A percentile compares a stretch with the other conserved stretches of the same genome.
phyloP scores from a whole-genome alignment of 1,139 yeast genomes.

The Debaryomyces coudertii region DNA sequence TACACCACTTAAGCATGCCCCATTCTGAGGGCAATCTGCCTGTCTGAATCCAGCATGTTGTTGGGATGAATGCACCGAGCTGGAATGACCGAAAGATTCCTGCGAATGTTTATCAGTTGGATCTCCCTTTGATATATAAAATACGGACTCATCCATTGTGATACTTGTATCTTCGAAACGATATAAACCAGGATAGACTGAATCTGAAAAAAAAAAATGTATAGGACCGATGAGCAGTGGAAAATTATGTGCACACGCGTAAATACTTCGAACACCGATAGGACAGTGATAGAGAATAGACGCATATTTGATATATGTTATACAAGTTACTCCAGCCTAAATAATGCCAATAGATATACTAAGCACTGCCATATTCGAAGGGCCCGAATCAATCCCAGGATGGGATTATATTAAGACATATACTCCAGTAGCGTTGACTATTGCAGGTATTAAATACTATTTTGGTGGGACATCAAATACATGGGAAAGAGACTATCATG shows the following conservation, averaged over 20 bases:
- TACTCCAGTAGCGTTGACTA: slow-evolving; percentile 39
- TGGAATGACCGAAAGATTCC: slow-evolving; percentile 51
- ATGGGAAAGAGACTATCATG: slow-evolving; percentile 92
- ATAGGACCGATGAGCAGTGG: slow-evolving; percentile 8
- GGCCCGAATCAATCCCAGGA: slow-evolving; percentile 69
- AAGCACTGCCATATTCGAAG: slow-evolving; percentile 66
- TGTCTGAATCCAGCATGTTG: slow-evolving; percentile 56
- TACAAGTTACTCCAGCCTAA: neutral
- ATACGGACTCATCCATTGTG: slow-evolving; percentile 62
- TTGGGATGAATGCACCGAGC: slow-evolving; percentile 55
- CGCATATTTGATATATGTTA: neutral
- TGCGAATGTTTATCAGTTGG: slow-evolving; percentile 50
- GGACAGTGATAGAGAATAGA: slow-evolving; percentile 3
- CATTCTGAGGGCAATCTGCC: slow-evolving; percentile 52
- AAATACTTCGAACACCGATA: neutral
- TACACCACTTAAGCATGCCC: slow-evolving; percentile 48
- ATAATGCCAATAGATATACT: slow-evolving; percentile 83
- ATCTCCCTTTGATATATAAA: slow-evolving; percentile 56
- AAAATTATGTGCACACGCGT: slow-evolving; percentile 9
- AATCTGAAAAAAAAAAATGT: slow-evolving; percentile 8
- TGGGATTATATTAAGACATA: slow-evolving; percentile 58
- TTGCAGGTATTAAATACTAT: slow-evolving; percentile 63
- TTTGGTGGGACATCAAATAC: slow-evolving; percentile 78
- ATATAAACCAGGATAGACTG: neutral
- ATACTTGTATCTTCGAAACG: neutral